Conservation (phyloP, 495 filamentous ascomycete species). For the Penicillium tannophilum region DNA sequence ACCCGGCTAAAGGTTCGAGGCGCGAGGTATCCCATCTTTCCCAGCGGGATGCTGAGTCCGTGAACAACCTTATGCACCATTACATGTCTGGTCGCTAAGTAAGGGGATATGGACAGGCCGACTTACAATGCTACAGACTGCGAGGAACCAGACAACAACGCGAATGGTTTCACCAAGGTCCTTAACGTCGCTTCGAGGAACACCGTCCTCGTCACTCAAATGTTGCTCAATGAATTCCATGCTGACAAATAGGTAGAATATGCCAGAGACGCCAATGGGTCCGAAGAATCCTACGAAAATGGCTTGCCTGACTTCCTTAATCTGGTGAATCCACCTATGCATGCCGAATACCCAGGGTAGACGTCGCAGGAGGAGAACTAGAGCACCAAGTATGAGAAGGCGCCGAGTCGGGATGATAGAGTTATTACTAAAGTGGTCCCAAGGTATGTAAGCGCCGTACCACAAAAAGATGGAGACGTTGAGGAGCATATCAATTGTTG, state of each 20-base stretch:
- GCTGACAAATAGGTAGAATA: conserved; percentile 85
- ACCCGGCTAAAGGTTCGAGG: too few species aligned
- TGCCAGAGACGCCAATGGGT: conserved; percentile 85
- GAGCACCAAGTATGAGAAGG: conserved; percentile 72
- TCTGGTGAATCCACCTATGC: conserved; percentile 77
- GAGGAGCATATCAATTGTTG: conserved; percentile 83
- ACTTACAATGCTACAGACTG: conserved; percentile 83
- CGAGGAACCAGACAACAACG: conserved; percentile 84
- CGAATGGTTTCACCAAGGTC: conserved; percentile 64
- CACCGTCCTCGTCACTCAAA: too few species aligned
- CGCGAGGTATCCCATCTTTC: too few species aligned
- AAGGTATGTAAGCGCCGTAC: conserved; percentile 88
- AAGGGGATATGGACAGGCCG: too few species aligned
- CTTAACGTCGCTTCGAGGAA: conserved; percentile 49
- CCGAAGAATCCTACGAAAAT: conserved; percentile 91
- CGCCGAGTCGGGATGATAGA: conserved; percentile 73
- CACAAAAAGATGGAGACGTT: conserved; percentile 89
- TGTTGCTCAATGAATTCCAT: conserved; percentile 60
- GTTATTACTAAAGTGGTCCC: conserved; percentile 69
- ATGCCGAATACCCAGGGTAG: conserved; percentile 74
- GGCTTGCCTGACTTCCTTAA: conserved; percentile 71
- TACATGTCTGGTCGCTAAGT: too few species aligned
- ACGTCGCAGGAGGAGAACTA: conserved; percentile 80
- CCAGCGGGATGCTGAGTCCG: too few species aligned
- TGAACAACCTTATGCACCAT: too few species aligned